Evolutionary conservation across 2,329 filamentous ascomycete genomes (phyloP).

Genomic region (Alternaria sp.): DNA sequence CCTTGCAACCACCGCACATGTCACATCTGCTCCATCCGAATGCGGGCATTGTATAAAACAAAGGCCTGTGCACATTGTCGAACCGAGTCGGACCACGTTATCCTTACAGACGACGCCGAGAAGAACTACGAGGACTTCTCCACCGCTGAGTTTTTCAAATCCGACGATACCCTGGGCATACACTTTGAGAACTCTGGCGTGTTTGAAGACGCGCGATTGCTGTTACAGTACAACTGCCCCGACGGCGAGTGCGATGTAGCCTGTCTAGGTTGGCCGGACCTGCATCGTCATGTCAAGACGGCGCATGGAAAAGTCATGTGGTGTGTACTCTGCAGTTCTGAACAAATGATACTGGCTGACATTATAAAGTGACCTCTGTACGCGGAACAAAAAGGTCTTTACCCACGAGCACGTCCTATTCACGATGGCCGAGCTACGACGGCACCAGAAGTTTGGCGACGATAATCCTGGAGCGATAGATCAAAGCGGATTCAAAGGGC

Average conservation of each 20-base stretch:
- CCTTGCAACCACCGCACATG: slow-evolving; percentile 97
- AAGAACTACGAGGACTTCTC: slow-evolving; percentile 88
- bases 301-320: slow-evolving; percentile 88
- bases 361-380: slow-evolving; percentile 73
- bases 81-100: slow-evolving; percentile 78
- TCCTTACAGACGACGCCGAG: slow-evolving; percentile 85
- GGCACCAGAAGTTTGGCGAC: slow-evolving; percentile 89
- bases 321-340: slow-evolving; percentile 47
- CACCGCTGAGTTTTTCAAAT: slow-evolving; percentile 73
- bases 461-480: slow-evolving; percentile 87
- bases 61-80: slow-evolving; percentile 97
- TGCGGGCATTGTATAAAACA: slow-evolving; percentile 94
- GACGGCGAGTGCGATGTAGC: slow-evolving; percentile 84
- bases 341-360: slow-evolving; percentile 7
- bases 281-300: slow-evolving; percentile 80
- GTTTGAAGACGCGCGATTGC: slow-evolving; percentile 84
- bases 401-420: slow-evolving; percentile 98
- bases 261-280: slow-evolving; percentile 78
- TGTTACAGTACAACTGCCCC: slow-evolving; percentile 94
- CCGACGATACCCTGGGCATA: slow-evolving; percentile 87
- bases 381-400: slow-evolving; percentile 95
- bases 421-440: slow-evolving; percentile 77
- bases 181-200: slow-evolving; percentile 89
- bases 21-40: slow-evolving; percentile 89
- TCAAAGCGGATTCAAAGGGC: slow-evolving; percentile 94